phyloP scores from a whole-genome alignment of 208 protist genomes.

The Leishmania mexicana region DNA sequence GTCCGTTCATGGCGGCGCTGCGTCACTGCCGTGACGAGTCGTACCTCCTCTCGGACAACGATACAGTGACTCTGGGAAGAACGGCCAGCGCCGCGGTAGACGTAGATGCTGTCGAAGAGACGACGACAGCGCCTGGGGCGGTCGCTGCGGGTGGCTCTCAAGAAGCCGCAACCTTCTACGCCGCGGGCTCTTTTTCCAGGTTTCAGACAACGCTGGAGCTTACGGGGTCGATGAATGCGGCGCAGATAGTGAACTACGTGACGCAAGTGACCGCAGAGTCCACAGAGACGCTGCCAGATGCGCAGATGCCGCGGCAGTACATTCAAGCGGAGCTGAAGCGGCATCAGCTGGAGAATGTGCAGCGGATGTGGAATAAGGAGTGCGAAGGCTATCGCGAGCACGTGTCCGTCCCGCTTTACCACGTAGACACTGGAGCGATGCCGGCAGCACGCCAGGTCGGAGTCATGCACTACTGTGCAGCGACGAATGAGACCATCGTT shows the following conservation, averaged over 20 bases:
- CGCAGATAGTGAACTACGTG: slow-evolving; percentile 26
- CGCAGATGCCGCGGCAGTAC: slow-evolving; percentile 23
- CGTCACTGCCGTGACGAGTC: slow-evolving; percentile 23
- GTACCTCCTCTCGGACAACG: slow-evolving; percentile 20
- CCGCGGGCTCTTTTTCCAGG: slow-evolving; percentile 18
- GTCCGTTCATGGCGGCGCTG: slow-evolving; percentile 7
- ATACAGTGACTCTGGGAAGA: not conserved
- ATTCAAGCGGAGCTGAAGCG: slow-evolving; percentile 43
- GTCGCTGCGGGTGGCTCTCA: not conserved
- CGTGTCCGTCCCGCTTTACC: slow-evolving; percentile 34
- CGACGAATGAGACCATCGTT: slow-evolving; percentile 15
- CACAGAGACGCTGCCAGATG: slow-evolving; percentile 15
- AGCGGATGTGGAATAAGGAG: slow-evolving; percentile 45
- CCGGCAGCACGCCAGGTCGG: slow-evolving; percentile 1
- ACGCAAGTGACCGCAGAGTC: slow-evolving; percentile 16
- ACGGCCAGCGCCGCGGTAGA: slow-evolving; percentile 8
- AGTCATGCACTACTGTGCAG: slow-evolving; percentile 44
- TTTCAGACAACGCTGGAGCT: slow-evolving; percentile 24
- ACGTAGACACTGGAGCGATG: not conserved
- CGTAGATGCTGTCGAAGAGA: slow-evolving; percentile 6
- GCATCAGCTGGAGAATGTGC: slow-evolving; percentile 54
- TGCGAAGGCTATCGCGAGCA: slow-evolving; percentile 30
- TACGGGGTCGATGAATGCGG: slow-evolving; percentile 14
- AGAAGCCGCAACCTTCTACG: slow-evolving; percentile 21
- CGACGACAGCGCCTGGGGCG: not conserved